phyloP scores from a whole-genome alignment of 176 grass and related monocot species.

The Triticum dicoccoides region DNA sequence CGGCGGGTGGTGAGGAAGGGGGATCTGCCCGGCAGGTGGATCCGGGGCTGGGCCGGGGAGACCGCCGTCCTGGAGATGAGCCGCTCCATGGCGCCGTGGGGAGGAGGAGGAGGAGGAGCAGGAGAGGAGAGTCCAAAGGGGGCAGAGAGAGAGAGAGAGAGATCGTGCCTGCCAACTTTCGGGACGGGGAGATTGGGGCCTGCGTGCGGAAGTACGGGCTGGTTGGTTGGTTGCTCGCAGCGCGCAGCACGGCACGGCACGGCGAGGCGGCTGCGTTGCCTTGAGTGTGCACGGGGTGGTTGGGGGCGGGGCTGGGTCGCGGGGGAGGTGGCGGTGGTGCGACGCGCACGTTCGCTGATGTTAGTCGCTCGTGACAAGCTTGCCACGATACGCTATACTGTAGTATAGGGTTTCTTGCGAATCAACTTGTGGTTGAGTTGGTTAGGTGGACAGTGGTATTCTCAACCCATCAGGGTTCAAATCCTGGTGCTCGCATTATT shows the following conservation, averaged over 20 bases:
- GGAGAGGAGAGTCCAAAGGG: background rate
- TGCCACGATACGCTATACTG: background rate
- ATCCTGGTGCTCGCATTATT: too few species aligned
- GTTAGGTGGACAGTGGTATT: too few species aligned
- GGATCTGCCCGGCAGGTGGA: conserved; percentile 21
- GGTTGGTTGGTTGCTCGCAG: background rate
- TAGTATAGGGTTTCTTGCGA: background rate
- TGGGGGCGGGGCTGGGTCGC: background rate
- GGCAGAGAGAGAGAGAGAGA: background rate
- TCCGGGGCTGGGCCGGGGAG: background rate
- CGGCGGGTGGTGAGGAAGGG: conserved; percentile 12
- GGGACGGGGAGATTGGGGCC: background rate
- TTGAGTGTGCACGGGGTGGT: background rate
- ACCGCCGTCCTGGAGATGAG: conserved; percentile 45
- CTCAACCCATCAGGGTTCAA: too few species aligned
- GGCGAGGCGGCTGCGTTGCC: background rate
- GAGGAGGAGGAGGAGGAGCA: too few species aligned
- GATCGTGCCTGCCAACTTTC: conserved; percentile 6
- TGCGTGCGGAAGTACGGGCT: background rate
- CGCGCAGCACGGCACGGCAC: background rate
- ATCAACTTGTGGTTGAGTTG: too few species aligned
- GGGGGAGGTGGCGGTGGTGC: conserved; percentile 16
- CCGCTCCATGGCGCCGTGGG: conserved; percentile 42
- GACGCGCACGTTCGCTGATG: conserved; percentile 6
- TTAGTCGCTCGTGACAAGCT: background rate